Conservation (phyloP, 345 rosid species). For the Citrus maxima region DNA sequence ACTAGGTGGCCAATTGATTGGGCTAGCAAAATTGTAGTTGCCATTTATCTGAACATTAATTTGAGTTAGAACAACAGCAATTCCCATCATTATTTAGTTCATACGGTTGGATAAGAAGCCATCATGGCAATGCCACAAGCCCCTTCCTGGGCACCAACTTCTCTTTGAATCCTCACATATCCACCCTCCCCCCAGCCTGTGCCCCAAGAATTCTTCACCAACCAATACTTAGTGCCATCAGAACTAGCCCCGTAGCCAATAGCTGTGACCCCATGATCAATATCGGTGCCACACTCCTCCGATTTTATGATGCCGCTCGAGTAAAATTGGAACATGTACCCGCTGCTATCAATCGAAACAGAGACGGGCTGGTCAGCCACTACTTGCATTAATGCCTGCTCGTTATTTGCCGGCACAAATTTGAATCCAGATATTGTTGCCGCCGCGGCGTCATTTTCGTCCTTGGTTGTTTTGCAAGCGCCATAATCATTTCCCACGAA, state of each 20-base stretch:
- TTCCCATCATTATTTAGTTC: not conserved
- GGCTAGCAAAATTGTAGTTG: no score
- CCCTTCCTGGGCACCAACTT: slow-evolving; percentile 32
- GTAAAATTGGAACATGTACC: slow-evolving; percentile 32
- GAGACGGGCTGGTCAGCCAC: slow-evolving; percentile 53
- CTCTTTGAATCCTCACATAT: slow-evolving; percentile 45
- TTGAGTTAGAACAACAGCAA: not conserved
- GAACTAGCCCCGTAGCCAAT: slow-evolving; percentile 44
- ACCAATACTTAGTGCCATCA: slow-evolving; percentile 47
- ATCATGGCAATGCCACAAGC: slow-evolving; percentile 46
- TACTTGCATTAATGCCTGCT: slow-evolving; percentile 40
- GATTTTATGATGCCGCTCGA: slow-evolving; percentile 35
- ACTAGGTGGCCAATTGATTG: no score
- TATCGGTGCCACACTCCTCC: slow-evolving; percentile 25
- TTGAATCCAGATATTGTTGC: slow-evolving; percentile 33
- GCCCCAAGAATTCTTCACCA: slow-evolving; percentile 68
- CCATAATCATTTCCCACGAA: slow-evolving; percentile 28
- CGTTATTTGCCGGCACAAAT: slow-evolving; percentile 35
- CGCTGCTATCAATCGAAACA: slow-evolving; percentile 27
- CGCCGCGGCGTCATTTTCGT: not conserved
- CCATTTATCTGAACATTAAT: no score
- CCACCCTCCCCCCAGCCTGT: slow-evolving; percentile 50
- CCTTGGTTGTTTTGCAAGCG: slow-evolving; percentile 15
- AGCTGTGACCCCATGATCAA: slow-evolving; percentile 41
- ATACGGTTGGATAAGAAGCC: slow-evolving; percentile 33